Conservation (phyloP, 768 basidiomycete genomes). For the Daedalea quercina region DNA sequence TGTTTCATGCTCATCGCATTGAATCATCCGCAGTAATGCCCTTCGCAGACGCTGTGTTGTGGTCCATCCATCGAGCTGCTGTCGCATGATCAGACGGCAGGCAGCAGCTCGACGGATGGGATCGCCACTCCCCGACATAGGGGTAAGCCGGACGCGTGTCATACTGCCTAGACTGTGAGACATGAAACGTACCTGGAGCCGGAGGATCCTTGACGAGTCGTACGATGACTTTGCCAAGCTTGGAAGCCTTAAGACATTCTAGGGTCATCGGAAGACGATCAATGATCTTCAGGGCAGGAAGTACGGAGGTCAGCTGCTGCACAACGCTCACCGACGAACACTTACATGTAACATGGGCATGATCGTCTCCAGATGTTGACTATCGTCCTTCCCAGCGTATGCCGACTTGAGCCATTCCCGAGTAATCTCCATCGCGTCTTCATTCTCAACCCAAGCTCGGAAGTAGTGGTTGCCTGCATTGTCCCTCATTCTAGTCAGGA, state of each 20-base stretch:
- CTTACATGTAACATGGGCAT: slow-evolving; percentile 87
- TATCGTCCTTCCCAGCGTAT: slow-evolving; percentile 48
- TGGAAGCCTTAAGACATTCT: slow-evolving; percentile 60
- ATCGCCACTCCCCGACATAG: too few relatives aligned
- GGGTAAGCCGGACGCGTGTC: too few relatives aligned
- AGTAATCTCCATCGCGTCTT: slow-evolving; percentile 65
- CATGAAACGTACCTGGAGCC: slow-evolving; percentile 64
- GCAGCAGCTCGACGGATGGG: neutral
- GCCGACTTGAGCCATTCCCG: slow-evolving; percentile 79
- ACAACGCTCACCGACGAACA: slow-evolving; percentile 14
- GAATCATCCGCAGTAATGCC: too few relatives aligned
- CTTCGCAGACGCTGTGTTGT: too few relatives aligned
- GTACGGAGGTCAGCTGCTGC: too few relatives aligned
- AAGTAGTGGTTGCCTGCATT: slow-evolving; percentile 83
- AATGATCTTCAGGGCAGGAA: slow-evolving; percentile 49
- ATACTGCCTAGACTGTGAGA: neutral
- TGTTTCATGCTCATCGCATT: too few relatives aligned
- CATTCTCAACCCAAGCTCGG: slow-evolving; percentile 80
- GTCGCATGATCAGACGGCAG: too few relatives aligned
- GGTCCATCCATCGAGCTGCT: too few relatives aligned
- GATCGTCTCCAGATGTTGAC: slow-evolving; percentile 58
- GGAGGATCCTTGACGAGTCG: slow-evolving; percentile 72
- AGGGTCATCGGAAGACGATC: slow-evolving; percentile 76
- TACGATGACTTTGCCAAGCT: slow-evolving; percentile 74
- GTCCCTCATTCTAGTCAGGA: slow-evolving; percentile 76